A percentile compares a stretch with the other conserved stretches of the same genome.
Conservation (phyloP, 257 asterid species). For the Penstemon davidsonii region DNA sequence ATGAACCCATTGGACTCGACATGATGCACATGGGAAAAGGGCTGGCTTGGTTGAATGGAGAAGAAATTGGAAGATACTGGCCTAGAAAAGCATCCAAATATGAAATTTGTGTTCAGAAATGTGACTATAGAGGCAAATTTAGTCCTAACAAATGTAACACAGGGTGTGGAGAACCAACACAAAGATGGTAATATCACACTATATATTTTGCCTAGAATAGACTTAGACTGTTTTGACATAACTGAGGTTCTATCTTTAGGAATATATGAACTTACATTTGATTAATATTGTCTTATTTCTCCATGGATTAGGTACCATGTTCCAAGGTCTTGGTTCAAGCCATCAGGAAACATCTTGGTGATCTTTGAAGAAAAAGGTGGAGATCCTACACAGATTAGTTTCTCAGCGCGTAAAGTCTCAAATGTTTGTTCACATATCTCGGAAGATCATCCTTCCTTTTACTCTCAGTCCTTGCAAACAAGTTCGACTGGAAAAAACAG, state of each 20-base stretch:
- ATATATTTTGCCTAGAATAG: not conserved
- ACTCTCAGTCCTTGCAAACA: slow-evolving; percentile 34
- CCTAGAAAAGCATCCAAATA: slow-evolving; percentile 65
- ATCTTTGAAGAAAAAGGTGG: slow-evolving; percentile 91
- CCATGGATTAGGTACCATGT: slow-evolving; percentile 70
- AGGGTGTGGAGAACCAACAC: slow-evolving; percentile 88
- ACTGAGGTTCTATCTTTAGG: not conserved
- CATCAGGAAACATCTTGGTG: slow-evolving; percentile 70
- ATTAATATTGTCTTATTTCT: slow-evolving; percentile 6
- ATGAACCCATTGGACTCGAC: slow-evolving; percentile 83
- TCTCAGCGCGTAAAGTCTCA: slow-evolving; percentile 58
- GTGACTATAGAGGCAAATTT: slow-evolving; percentile 85
- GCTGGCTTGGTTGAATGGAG: slow-evolving; percentile 88
- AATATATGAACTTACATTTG: slow-evolving; percentile 1
- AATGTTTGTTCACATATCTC: slow-evolving; percentile 51
- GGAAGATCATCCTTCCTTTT: slow-evolving; percentile 64
- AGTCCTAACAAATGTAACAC: slow-evolving; percentile 79
- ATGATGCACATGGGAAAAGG: slow-evolving; percentile 96
- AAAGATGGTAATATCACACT: slow-evolving; percentile 65
- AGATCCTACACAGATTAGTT: slow-evolving; percentile 64
- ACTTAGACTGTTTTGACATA: no score
- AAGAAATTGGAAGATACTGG: slow-evolving; percentile 94
- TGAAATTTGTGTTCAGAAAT: slow-evolving; percentile 62
- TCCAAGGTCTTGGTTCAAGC: slow-evolving; percentile 95
- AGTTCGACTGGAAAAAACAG: slow-evolving; percentile 30